Evolutionary conservation across 495 filamentous ascomycete genomes (phyloP), one percentile per base, ranked within the genome.

Genomic region (Amphirosellinia nigrospora): DNA sequence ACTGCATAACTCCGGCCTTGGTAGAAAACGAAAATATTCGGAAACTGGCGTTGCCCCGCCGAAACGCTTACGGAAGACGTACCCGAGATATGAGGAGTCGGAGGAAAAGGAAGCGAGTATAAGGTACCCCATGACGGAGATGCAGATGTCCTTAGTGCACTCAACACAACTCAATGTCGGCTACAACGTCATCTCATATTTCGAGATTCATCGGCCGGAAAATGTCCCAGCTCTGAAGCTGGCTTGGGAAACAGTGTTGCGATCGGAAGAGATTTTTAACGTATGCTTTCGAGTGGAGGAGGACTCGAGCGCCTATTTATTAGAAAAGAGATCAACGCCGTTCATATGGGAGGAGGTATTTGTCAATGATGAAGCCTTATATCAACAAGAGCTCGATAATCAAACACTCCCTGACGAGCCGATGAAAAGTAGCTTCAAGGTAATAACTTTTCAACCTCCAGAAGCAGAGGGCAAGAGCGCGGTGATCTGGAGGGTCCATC

Each of bases 401-500:
- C 52, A 30, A 16, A 3, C 28, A 16, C 26, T 11, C 11, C 26
- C 28, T 1, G 52, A 34, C 52, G 23, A 30, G 7, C 26, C 23
- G 15, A 32, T 56, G 26, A 11, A 16, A 16, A 30, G n/a, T 11
- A 19, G n/a, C 23, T 56, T 56, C 52, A 56, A 56, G 28, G 28
- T 56, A 19, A 26, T 56, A 56, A 56, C 28, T 4, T 26, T 56
- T 19, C 8, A 56, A 5, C 30, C 23, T 16, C 19, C 10, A 56
- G 52, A 15, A 10, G 30, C 23, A 16, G 52, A 34, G 7, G 7
- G 28, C 52, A 34, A 34, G 23, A 56, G 52, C 77, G 56, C 53
- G 71, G 64, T 80, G 73, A 64, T 77, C 79, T 48, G 85, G 79
- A 36, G 83, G 64, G 63, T 81, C 81, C 3, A 86, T 80, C 72